Base-by-base conservation (phyloP, 192 early-diverging fungal genomes). In the Powellomyces hirtus region DNA sequence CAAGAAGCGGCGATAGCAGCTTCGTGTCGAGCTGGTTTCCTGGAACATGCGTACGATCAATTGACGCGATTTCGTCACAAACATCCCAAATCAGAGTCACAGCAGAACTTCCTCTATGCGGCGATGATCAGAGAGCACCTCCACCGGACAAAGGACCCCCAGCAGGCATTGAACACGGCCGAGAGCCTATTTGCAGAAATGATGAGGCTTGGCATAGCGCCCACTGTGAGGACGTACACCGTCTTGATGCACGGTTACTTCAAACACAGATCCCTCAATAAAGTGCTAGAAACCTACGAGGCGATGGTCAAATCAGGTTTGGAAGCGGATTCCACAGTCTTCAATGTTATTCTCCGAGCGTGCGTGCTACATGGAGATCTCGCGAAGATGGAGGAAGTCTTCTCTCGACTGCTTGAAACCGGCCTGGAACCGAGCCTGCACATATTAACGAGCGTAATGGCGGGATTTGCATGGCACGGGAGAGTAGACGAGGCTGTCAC, bases 161-260 rank as follows among this genome's bases (percentile, higher is more conserved):
- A 52, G 18, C 59, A 26, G 22, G 37, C 34, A 2, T 8, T 55
- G 0, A 42, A 31, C n/a, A 62, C 31, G 44, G 68, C 60, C 10
- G 68, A 63, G 40, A 20, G 13, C 13, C 46, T 71, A 26, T 35
- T 63, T 18, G 35, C 62, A 33, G 68, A 71, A 2, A 71, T 71
- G 68, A 63, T 63, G 37, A 18, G 22, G 8, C 14, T 31, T 5
- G 49, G 46, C 22, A 14, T 71, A 20, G 3, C n/a, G 35, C 56
- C 57, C 26, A 45, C 18, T 40, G 0, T 60, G 13, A 18, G 38
- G 30, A 63, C 60, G 1, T 63, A 40, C 22, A 71, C 68, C 44
- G 49, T 71, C 2, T 49, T 63, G 24, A 34, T 71, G 35, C 59
- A 63, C 26, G 68, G 45, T 31, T 50, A 53, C 31, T 55, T 36